phyloP scores from a whole-genome alignment of 768 basidiomycete genomes.

The Lentinula edodes region DNA sequence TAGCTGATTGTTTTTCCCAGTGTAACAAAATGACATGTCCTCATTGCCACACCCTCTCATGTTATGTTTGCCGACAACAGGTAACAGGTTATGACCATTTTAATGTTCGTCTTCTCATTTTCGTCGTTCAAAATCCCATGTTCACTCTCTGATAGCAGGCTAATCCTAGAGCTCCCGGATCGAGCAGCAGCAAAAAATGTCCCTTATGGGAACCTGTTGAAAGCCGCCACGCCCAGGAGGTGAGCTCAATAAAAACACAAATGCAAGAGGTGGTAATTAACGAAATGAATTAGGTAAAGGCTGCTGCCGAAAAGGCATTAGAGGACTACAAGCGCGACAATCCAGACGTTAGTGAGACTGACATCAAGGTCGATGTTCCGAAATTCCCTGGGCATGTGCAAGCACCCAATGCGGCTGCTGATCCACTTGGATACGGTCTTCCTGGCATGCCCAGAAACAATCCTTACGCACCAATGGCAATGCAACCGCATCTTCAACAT shows the following conservation, averaged over 20 bases:
- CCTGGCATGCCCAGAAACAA: constrained; percentile 4
- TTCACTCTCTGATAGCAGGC: constrained; percentile 9
- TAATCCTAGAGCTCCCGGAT: constrained; percentile 2
- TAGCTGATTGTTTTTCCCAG: constrained; percentile 25
- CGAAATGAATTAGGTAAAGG: constrained; percentile 46
- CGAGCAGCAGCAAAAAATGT: constrained; percentile 40
- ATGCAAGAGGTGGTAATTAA: neutral
- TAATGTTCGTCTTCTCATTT: constrained; percentile 23
- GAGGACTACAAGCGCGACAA: constrained; percentile 53
- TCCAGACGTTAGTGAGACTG: constrained; percentile 57
- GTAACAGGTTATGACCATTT: constrained; percentile 81
- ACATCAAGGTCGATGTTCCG: constrained; percentile 63
- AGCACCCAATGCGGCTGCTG: neutral
- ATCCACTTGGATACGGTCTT: neutral
- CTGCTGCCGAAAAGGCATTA: constrained; percentile 61
- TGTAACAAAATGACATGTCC: constrained; percentile 93
- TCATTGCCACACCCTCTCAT: constrained; percentile 67
- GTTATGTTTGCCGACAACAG: constrained; percentile 76
- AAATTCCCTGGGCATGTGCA: constrained; percentile 23
- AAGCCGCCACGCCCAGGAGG: constrained; percentile 62
- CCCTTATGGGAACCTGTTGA: constrained; percentile 66
- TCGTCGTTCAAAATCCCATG: constrained; percentile 6
- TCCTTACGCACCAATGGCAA: neutral
- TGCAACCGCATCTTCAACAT: neutral
- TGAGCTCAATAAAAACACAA: constrained; percentile 15